phyloP scores from a whole-genome alignment of 2,329 filamentous ascomycete species.

The Atkinsonella hypoxylon region DNA sequence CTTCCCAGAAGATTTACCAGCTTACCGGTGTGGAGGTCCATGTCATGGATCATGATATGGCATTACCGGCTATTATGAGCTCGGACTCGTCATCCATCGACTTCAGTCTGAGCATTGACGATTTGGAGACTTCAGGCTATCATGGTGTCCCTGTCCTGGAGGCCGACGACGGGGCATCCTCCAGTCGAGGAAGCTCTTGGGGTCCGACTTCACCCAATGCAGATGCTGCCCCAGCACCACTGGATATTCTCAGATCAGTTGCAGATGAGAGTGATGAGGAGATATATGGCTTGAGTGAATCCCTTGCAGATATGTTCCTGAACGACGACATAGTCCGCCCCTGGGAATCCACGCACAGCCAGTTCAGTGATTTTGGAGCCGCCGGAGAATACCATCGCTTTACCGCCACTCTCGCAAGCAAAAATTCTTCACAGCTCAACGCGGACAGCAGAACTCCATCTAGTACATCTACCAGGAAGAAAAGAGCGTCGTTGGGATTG shows the following conservation, averaged over 20 bases:
- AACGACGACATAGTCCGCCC: constrained; percentile 6
- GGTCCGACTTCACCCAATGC: constrained; percentile 10
- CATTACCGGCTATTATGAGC: background rate
- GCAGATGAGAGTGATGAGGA: constrained; percentile 5
- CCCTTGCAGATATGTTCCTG: background rate
- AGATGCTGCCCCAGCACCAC: constrained; percentile 5
- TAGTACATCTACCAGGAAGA: constrained; percentile 2
- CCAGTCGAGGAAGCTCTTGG: constrained; percentile 14
- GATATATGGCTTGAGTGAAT: constrained; percentile 1
- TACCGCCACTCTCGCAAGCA: constrained; percentile 19
- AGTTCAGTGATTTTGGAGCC: constrained; percentile 19
- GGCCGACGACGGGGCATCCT: constrained; percentile 9
- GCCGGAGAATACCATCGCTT: constrained; percentile 25
- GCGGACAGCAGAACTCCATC: background rate
- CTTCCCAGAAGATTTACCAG: constrained; percentile 28
- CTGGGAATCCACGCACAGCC: constrained; percentile 13
- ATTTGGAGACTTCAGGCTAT: constrained; percentile 2
- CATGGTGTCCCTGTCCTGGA: constrained; percentile 10
- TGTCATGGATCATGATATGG: constrained; percentile 9
- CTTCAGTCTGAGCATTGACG: background rate
- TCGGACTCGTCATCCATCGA: constrained; percentile 6
- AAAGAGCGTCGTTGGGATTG: constrained; percentile 12
- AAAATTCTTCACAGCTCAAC: background rate
- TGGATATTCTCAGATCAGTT: constrained; percentile 4
- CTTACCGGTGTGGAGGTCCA: constrained; percentile 29